These are phyloP conservation scores for Protomyces arabidopsidicola DNA, from an alignment of 1,139 yeast genomes.

Conservation along the genomic window DNA sequence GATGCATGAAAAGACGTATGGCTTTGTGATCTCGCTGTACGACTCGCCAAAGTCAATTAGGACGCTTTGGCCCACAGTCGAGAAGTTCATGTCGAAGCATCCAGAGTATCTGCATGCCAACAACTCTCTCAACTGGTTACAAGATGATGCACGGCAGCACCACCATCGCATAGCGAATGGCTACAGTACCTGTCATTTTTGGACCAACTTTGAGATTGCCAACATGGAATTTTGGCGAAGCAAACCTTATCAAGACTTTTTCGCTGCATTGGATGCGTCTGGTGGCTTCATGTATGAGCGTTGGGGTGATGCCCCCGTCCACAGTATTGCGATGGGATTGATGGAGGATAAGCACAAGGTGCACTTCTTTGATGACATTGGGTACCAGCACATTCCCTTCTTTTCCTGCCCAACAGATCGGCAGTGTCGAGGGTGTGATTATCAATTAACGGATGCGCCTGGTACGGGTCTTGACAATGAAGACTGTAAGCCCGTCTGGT, in stretches of 20 bases:
- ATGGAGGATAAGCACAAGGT: slow-evolving; percentile 16
- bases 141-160: slow-evolving; percentile 56
- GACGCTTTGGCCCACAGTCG: slow-evolving; percentile 75
- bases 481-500: slow-evolving; percentile 26
- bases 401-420: slow-evolving; percentile 14
- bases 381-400: slow-evolving; percentile 27
- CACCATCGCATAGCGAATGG: slow-evolving; percentile 40
- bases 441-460: slow-evolving; percentile 9
- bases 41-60: slow-evolving; percentile 78
- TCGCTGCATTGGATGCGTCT: slow-evolving; percentile 64
- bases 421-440: slow-evolving; percentile 5
- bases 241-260: slow-evolving; percentile 62
- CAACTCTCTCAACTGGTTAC: slow-evolving; percentile 69
- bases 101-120: slow-evolving; percentile 62
- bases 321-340: slow-evolving; percentile 40
- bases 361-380: slow-evolving; percentile 45
- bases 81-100: slow-evolving; percentile 56
- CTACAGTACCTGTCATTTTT: slow-evolving; percentile 64
- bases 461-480: slow-evolving; percentile 26
- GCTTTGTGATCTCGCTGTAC: slow-evolving; percentile 71
- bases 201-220: slow-evolving; percentile 70
- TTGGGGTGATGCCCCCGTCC: slow-evolving; percentile 93
- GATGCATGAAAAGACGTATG: slow-evolving; percentile 62
- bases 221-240: slow-evolving; percentile 69
- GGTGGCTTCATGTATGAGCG: slow-evolving; percentile 90